These are phyloP conservation scores for grape (Vitis vinifera) DNA, from an alignment of 164 flowering plant species.

Conservation along the genomic window DNA sequence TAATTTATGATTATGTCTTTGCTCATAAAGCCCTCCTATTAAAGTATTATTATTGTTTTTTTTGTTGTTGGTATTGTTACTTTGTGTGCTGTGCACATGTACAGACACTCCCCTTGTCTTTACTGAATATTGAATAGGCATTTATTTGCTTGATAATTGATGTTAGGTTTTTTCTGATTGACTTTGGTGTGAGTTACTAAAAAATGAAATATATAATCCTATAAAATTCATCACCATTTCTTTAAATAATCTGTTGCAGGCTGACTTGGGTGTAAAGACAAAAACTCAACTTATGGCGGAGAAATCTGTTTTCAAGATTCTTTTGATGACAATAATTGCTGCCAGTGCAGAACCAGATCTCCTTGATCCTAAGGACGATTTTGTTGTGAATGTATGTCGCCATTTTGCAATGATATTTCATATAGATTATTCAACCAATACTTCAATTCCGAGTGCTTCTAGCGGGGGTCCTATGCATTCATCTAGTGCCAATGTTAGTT, in stretches of 20 bases:
- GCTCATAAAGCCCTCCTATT: too few relatives aligned
- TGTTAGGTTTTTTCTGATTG: too few relatives aligned
- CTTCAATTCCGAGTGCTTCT: constrained; percentile 36
- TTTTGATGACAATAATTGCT: constrained; percentile 83
- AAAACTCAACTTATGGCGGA: constrained; percentile 99
- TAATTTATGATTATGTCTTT: too few relatives aligned
- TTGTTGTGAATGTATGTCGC: constrained; percentile 75
- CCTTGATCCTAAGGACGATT: constrained; percentile 74
- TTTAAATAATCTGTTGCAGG: constrained; percentile 37
- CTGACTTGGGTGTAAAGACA: constrained; percentile 97
- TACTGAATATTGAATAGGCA: not conserved
- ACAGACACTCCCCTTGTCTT: not conserved
- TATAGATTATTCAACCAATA: constrained; percentile 48
- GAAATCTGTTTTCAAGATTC: constrained; percentile 87
- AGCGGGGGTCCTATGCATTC: constrained; percentile 55
- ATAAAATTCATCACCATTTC: not conserved
- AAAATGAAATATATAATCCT: not conserved
- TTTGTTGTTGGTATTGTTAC: too few relatives aligned
- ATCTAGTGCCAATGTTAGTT: constrained; percentile 37
- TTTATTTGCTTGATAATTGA: not conserved
- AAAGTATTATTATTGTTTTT: too few relatives aligned
- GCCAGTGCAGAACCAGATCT: constrained; percentile 87
- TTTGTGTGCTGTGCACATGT: too few relatives aligned
- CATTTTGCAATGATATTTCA: constrained; percentile 97
- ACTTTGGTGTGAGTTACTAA: too few relatives aligned